Evolutionary conservation across 768 basidiomycete species (phyloP).

Genomic region (Boletus tomentosulus): DNA sequence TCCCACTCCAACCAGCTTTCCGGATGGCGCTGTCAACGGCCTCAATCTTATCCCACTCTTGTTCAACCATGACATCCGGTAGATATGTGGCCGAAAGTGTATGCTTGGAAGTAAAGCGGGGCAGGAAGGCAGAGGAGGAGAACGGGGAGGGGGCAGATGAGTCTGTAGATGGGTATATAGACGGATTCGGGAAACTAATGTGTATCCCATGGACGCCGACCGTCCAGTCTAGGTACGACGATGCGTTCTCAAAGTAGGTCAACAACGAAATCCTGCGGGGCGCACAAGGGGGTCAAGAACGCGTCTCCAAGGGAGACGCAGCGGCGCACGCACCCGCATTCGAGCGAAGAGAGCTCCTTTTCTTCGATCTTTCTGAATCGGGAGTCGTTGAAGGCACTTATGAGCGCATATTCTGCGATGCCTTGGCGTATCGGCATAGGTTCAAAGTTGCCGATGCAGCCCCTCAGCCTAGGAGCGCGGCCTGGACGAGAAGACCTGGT

Average conservation of each 20-base stretch:
- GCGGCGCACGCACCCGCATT: conserved; percentile 70
- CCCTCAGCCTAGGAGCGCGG: conserved; percentile 64
- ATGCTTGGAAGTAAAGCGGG: conserved; percentile 49
- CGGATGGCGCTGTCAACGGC: conserved; percentile 87
- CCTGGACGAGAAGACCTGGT: conserved; percentile 58
- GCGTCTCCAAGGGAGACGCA: neutral
- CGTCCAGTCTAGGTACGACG: conserved; percentile 89
- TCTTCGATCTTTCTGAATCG: conserved; percentile 79
- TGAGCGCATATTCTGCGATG: conserved; percentile 84
- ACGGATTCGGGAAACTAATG: conserved; percentile 82
- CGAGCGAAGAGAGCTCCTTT: conserved; percentile 71
- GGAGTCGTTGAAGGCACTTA: conserved; percentile 85
- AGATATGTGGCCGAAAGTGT: conserved; percentile 85
- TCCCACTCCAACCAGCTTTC: conserved; percentile 88
- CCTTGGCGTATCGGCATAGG: conserved; percentile 70
- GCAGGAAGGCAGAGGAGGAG: conserved; percentile 61
- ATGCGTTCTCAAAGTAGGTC: conserved; percentile 85
- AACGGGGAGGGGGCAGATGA: conserved; percentile 66
- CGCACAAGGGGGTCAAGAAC: neutral
- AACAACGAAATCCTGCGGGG: conserved; percentile 77
- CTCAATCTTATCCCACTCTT: conserved; percentile 91
- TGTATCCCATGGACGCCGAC: conserved; percentile 90
- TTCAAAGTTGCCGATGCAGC: conserved; percentile 94
- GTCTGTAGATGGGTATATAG: conserved; percentile 43
- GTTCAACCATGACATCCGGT: conserved; percentile 87